Evolutionary conservation across 108 stramenopile genomes (phyloP).

Genomic region (Pseudonitzschia pungens): DNA sequence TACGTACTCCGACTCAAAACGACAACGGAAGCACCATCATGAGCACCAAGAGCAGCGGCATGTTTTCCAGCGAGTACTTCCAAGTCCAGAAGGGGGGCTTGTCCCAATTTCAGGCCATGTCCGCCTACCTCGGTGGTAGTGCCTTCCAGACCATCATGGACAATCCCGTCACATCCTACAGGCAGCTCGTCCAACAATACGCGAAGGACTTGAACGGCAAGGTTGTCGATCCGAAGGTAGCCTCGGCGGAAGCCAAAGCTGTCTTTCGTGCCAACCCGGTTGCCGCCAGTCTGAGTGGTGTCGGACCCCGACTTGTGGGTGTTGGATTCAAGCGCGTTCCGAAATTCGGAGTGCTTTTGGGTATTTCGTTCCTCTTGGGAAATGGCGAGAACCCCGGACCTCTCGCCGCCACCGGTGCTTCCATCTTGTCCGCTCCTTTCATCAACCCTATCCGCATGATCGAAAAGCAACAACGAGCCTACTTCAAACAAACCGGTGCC

Average conservation of each 20-base stretch:
- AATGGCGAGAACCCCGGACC: constrained; percentile 78
- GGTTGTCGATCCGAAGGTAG: constrained; percentile 82
- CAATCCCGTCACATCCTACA: constrained; percentile 92
- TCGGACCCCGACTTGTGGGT: constrained; percentile 84
- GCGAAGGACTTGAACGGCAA: constrained; percentile 85
- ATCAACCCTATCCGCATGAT: constrained; percentile 95
- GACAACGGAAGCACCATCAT: background rate
- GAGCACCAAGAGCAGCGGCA: background rate
- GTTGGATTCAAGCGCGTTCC: constrained; percentile 94
- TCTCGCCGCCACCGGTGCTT: constrained; percentile 80
- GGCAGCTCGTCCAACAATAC: constrained; percentile 92
- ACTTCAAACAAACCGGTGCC: constrained; percentile 83
- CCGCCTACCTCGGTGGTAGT: constrained; percentile 87
- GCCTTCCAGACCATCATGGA: constrained; percentile 90
- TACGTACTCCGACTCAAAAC: too few relatives aligned
- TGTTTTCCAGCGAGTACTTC: constrained; percentile 68
- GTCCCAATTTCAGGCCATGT: constrained; percentile 88
- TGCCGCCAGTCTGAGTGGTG: constrained; percentile 71
- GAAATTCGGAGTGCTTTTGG: constrained; percentile 88
- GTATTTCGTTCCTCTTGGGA: constrained; percentile 85
- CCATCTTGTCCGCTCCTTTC: constrained; percentile 82
- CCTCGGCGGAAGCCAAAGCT: constrained; percentile 74
- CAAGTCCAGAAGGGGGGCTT: constrained; percentile 85
- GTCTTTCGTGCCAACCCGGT: constrained; percentile 84
- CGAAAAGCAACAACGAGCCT: constrained; percentile 93